These are phyloP conservation scores for Tetradesmus obliquus DNA, from an alignment of 139 green algal species.

Conservation along the genomic window DNA sequence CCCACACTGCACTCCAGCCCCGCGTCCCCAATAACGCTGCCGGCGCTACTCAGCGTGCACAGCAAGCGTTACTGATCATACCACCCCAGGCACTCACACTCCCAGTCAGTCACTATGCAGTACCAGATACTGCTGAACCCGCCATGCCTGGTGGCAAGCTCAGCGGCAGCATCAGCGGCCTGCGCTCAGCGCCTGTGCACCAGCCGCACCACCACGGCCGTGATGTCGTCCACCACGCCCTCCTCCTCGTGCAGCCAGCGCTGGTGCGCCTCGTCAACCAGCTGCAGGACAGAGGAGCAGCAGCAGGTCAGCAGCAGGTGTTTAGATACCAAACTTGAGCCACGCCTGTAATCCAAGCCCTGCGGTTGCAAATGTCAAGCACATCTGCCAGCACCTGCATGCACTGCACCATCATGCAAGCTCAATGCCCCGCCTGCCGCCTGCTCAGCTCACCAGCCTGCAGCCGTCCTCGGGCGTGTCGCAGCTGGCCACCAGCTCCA, in stretches of 20 bases:
- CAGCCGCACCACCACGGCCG: slow-evolving; percentile 71
- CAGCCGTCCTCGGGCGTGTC: slow-evolving; percentile 73
- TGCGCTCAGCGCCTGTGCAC: slow-evolving; percentile 33
- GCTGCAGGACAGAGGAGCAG: slow-evolving; percentile 56
- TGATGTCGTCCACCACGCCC: slow-evolving; percentile 92
- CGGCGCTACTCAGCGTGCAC: no score
- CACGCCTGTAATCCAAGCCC: background rate
- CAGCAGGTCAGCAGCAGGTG: background rate
- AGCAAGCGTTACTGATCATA: no score
- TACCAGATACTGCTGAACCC: no score
- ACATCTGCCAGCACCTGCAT: background rate
- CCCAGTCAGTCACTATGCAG: no score
- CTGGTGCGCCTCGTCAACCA: slow-evolving; percentile 83
- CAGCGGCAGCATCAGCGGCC: background rate
- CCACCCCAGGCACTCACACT: no score
- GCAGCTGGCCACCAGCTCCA: slow-evolving; percentile 76
- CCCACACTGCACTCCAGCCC: no score
- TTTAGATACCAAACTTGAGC: background rate
- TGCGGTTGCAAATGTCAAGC: background rate
- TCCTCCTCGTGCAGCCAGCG: slow-evolving; percentile 87
- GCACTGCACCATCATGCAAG: background rate
- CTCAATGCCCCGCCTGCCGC: background rate
- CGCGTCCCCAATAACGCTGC: no score
- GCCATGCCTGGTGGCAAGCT: no score
- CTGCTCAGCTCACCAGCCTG: slow-evolving; percentile 54